Evolutionary conservation across 768 basidiomycete genomes (phyloP).

Genomic region (Tylopilus sp.): DNA sequence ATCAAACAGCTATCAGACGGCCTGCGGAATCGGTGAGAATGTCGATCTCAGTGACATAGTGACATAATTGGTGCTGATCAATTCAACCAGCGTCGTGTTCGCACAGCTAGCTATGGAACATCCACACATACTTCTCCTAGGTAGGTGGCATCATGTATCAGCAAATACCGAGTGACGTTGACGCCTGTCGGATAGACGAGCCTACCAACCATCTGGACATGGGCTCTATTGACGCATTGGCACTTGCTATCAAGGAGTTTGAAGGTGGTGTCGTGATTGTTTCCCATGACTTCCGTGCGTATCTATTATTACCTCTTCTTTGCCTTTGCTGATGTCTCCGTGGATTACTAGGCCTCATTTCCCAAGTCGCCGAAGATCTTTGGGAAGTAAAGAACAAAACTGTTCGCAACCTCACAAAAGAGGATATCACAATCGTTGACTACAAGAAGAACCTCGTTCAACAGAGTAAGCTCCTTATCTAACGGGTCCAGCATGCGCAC

Average conservation of each 20-base stretch:
- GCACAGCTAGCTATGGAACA: slow-evolving; percentile 97
- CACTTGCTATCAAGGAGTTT: slow-evolving; percentile 92
- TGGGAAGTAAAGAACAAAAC: slow-evolving; percentile 98
- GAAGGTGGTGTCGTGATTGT: slow-evolving; percentile 99
- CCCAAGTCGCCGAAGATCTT: slow-evolving; percentile 96
- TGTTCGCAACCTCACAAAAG: slow-evolving; percentile 87
- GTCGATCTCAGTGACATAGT: slow-evolving; percentile 6
- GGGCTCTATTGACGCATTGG: slow-evolving; percentile 96
- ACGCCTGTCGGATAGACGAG: slow-evolving; percentile 54
- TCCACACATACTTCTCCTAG: slow-evolving; percentile 88
- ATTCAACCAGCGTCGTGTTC: slow-evolving; percentile 75
- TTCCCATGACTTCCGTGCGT: slow-evolving; percentile 97
- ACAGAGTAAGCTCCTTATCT: slow-evolving; percentile 52
- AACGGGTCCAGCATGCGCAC: background rate
- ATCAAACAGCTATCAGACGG: slow-evolving; percentile 96
- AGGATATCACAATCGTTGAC: slow-evolving; percentile 86
- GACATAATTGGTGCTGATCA: slow-evolving; percentile 12
- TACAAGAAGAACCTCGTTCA: slow-evolving; percentile 88
- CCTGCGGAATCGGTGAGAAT: slow-evolving; percentile 80
- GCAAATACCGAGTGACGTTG: slow-evolving; percentile 4
- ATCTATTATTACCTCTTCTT: background rate
- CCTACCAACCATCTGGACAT: slow-evolving; percentile 98
- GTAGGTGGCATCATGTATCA: slow-evolving; percentile 37
- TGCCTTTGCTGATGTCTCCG: slow-evolving; percentile 8
- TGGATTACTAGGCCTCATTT: slow-evolving; percentile 70